Base-by-base conservation (phyloP, 1,284 basidiomycete species). In the Leccinum pseudoinsigne region DNA sequence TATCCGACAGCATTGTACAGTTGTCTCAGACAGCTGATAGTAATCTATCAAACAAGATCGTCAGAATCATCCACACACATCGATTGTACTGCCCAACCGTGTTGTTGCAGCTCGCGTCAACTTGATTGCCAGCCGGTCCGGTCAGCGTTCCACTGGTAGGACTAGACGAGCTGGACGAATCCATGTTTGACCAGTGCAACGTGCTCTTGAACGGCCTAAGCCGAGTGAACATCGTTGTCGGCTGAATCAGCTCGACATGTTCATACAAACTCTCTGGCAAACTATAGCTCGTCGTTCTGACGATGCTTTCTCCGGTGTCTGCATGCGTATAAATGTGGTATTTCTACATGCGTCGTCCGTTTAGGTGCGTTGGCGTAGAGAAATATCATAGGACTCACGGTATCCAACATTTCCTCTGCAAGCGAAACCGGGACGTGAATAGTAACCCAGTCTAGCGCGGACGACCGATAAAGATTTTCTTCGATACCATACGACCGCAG, bases 231-330 rank as follows among this genome's bases (percentile, higher is more conserved):
- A 87, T 82, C 0, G 89, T 90, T 1, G 91, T 93, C 0, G 91
- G 91, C 64, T 90, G 87, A 47, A 93, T 79, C 40, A 92, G 74
- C 57, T 92, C 89, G 54, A 92, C 72, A 68, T 92, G 89, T 5
- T 77, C 75, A 66, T 87, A 81, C 21, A 93, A 72, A 62, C 81
- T 65, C 62, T 79, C 79, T 0, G 91, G 90, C 8, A 93, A 78
- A 68, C 86, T 86, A 76, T 92, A 93, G 53, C 78, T 80, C 5
- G 84, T 86, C n/a, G 90, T 89, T 62, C 89, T 83, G 62, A 91
- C 78, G 40, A 88, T 69, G 16, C 76, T 74, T 45, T 86, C 82
- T 1, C 85, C 85, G 36, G 78, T 82, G 21, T 77, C 75, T 9
- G 71, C 73, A 68, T 92, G 84, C 61, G 80, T 79, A 80, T 85